These are phyloP conservation scores for Asparagopsis taxiformis DNA, from an alignment of 31 red algal species.

Conservation along the genomic window DNA sequence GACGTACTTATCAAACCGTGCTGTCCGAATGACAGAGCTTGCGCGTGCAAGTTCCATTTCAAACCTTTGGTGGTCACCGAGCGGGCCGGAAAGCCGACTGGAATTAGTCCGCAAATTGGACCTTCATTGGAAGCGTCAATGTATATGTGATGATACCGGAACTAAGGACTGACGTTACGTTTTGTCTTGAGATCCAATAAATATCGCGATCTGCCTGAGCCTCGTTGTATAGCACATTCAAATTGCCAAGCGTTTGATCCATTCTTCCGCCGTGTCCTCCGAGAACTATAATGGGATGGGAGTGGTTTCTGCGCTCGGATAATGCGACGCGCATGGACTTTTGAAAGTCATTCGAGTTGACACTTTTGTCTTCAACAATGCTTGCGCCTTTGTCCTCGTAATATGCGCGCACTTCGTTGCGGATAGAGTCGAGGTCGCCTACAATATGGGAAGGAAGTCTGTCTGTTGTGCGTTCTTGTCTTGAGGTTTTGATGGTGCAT, in stretches of 20 bases:
- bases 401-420: constrained; percentile 12
- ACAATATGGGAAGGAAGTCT: constrained; percentile 43
- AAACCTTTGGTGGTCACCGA: constrained; percentile 63
- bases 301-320: neutral
- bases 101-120: constrained; percentile 70
- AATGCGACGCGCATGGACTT: constrained; percentile 48
- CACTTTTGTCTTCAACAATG: constrained; percentile 21
- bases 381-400: constrained; percentile 40
- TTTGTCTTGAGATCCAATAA: constrained; percentile 47
- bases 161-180: constrained; percentile 20
- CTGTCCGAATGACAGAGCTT: constrained; percentile 35
- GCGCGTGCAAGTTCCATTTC: constrained; percentile 71
- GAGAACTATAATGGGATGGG: constrained; percentile 46
- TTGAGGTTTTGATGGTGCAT: neutral
- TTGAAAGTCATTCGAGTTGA: constrained; percentile 75
- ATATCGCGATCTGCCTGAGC: constrained; percentile 31
- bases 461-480: neutral
- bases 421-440: constrained; percentile 89
- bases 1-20: constrained; percentile 70
- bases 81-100: constrained; percentile 46
- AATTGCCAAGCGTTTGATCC: constrained; percentile 85
- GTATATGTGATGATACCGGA: constrained; percentile 45
- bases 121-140: constrained; percentile 53
- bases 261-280: constrained; percentile 75
- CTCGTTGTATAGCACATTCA: constrained; percentile 51